Evolutionary conservation across 202 grass and related monocot species (phyloP).

Genomic region (Sporobolus alterniflorus): DNA sequence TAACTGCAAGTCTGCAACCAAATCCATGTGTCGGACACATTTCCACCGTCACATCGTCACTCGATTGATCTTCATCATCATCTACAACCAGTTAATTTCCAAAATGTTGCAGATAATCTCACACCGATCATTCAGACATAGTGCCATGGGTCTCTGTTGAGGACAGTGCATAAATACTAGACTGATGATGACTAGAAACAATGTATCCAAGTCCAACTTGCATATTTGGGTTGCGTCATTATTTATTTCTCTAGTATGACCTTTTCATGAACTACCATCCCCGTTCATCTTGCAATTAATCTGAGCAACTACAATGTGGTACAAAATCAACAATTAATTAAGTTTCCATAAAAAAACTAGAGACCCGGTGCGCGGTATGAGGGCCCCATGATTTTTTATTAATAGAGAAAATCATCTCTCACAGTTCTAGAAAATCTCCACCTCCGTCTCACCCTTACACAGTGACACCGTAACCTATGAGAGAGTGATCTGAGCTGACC

Average conservation of each 20-base stretch:
- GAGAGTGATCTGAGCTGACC: too few relatives aligned
- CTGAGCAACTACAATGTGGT: too few relatives aligned
- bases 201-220: background rate
- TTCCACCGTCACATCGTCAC: background rate
- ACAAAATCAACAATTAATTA: too few relatives aligned
- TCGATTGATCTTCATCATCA: slow-evolving; percentile 7
- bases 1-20: slow-evolving; percentile 28
- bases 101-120: background rate
- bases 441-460: too few relatives aligned
- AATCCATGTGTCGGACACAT: slow-evolving; percentile 41
- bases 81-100: background rate
- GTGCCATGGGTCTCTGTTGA: background rate
- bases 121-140: background rate
- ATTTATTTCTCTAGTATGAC: background rate
- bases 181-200: background rate
- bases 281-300: too few relatives aligned
- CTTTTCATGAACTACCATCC: background rate
- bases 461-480: too few relatives aligned
- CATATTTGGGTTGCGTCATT: background rate
- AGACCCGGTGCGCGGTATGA: too few relatives aligned
- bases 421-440: too few relatives aligned
- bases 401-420: too few relatives aligned
- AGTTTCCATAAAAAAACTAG: too few relatives aligned
- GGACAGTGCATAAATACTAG: background rate
- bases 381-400: too few relatives aligned